A percentile compares a stretch with the other conserved stretches of the same genome.
Evolutionary conservation across 176 grass and related monocot genomes (phyloP).

Genomic region (Calamus simplicifolius): DNA sequence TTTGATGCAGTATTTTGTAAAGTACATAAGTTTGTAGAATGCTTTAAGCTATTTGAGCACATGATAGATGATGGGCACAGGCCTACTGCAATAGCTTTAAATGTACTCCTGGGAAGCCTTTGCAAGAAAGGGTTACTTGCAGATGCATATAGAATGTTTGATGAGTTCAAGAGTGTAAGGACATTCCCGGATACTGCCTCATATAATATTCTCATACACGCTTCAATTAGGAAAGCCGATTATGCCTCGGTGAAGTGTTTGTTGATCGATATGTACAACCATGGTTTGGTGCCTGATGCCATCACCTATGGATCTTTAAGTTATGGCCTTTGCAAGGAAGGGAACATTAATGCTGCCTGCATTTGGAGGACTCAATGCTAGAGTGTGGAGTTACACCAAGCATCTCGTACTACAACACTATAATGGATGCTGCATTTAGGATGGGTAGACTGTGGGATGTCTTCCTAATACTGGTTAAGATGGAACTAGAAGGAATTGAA

Average conservation of each 20-base stretch:
- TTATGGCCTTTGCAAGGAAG: slow-evolving; percentile 20
- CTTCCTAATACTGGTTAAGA: slow-evolving; percentile 18
- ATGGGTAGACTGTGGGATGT: slow-evolving; percentile 22
- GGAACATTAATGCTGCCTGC: slow-evolving; percentile 10
- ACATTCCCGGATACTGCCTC: slow-evolving; percentile 15
- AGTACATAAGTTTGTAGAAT: too few relatives aligned
- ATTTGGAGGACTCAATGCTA: slow-evolving; percentile 10
- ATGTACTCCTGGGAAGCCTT: slow-evolving; percentile 21
- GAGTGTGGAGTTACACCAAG: slow-evolving; percentile 11
- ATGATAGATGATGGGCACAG: slow-evolving; percentile 17
- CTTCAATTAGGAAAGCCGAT: slow-evolving; percentile 16
- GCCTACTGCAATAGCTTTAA: slow-evolving; percentile 16
- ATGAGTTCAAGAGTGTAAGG: slow-evolving; percentile 8
- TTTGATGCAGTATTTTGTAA: slow-evolving; percentile 14
- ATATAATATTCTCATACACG: slow-evolving; percentile 33
- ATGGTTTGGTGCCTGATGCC: slow-evolving; percentile 19
- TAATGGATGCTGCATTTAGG: slow-evolving; percentile 22
- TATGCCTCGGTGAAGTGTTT: slow-evolving; percentile 1
- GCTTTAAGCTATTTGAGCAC: slow-evolving; percentile 9
- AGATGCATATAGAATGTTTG: slow-evolving; percentile 14
- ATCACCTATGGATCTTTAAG: slow-evolving; percentile 19
- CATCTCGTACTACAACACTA: slow-evolving; percentile 28
- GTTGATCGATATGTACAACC: slow-evolving; percentile 11
- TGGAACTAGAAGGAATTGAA: slow-evolving; percentile 21
- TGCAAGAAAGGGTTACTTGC: slow-evolving; percentile 16